These are phyloP conservation scores for Ustilago bromivora DNA, from an alignment of 1,284 basidiomycete genomes.

Conservation along the genomic window DNA sequence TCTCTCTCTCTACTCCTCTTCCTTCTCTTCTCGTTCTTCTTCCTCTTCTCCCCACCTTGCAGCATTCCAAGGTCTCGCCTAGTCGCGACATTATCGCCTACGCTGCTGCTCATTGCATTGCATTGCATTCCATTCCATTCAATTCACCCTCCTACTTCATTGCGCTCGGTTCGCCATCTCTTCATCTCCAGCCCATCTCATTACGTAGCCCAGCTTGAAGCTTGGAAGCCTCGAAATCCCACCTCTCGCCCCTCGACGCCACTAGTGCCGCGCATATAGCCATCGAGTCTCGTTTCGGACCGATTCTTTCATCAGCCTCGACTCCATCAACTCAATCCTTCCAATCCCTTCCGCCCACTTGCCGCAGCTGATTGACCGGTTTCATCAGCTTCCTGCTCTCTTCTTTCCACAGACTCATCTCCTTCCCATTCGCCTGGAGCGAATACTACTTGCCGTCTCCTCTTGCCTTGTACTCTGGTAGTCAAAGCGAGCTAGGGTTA, in stretches of 20 bases:
- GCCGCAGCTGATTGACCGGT: slow-evolving; percentile 36
- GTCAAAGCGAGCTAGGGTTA: slow-evolving; percentile 11
- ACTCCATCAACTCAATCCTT: background rate
- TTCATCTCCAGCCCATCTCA: slow-evolving; percentile 17
- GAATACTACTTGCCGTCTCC: background rate
- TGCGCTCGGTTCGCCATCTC: slow-evolving; percentile 37
- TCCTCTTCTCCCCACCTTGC: background rate
- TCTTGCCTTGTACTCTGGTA: slow-evolving; percentile 37
- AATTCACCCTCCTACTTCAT: background rate
- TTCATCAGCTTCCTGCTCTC: slow-evolving; percentile 17
- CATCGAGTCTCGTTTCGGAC: slow-evolving; percentile 9
- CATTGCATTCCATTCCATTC: no score
- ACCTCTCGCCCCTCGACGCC: slow-evolving; percentile 6
- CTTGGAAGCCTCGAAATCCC: background rate
- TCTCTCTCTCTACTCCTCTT: background rate
- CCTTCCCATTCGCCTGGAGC: slow-evolving; percentile 29
- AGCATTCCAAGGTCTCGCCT: background rate
- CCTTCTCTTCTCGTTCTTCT: background rate
- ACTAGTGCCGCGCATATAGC: background rate
- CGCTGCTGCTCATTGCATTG: slow-evolving; percentile 20
- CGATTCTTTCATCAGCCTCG: slow-evolving; percentile 5
- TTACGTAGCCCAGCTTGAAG: background rate
- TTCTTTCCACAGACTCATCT: background rate
- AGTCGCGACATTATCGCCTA: background rate
- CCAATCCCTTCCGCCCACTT: background rate